Base-by-base conservation (phyloP, 352 stramenopile species). In the Phytopythium oedochilum region DNA sequence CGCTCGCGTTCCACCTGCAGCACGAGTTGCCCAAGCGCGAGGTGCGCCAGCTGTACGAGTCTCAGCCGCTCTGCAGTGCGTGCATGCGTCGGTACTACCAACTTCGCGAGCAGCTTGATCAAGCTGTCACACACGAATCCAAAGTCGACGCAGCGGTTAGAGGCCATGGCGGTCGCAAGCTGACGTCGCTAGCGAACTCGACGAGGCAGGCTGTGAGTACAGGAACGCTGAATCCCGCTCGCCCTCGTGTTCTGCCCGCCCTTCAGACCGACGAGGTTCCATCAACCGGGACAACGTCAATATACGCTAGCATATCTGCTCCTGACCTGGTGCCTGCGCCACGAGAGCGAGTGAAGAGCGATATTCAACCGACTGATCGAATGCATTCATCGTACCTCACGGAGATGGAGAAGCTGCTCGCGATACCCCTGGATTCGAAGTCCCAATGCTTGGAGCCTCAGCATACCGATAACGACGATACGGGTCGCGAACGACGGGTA, bases 1-100 rank as follows among this genome's bases (percentile, higher is more conserved):
- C 72, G 6, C 63, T 87, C n/a, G 45, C 51, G 22, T 87, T 87
- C 56, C 70, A 84, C 34, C 53, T 89, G 45, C 73, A 87, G 31
- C 70, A 89, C 31, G 71, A 75, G 15, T 31, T 86, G 43, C 57
- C 62, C 2, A 86, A 79, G 47, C 64, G 74, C 14, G 75, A 87
- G 22, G 62, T 68, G 14, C 76, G 63, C 10, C 66, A 76, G 26
- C 56, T 89, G 17, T 89, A 88, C 42, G 78, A 86, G 32, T 50
- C 76, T 0, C 78, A 89, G 52, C 61, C 71, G 1, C 58, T 89
- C 10, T 89, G 78, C 53, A 58, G 31, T 32, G 14, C 40, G 10
- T 89, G 78, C 36, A 36, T 86, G n/a, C 40, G 54, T 17, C 57
- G 44, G 38, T 89, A 88, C 60, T 70, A 85, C 28, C 59, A 44